These are phyloP conservation scores for Venturia oleaginea DNA, from an alignment of 2,329 filamentous ascomycete genomes.

Conservation along the genomic window DNA sequence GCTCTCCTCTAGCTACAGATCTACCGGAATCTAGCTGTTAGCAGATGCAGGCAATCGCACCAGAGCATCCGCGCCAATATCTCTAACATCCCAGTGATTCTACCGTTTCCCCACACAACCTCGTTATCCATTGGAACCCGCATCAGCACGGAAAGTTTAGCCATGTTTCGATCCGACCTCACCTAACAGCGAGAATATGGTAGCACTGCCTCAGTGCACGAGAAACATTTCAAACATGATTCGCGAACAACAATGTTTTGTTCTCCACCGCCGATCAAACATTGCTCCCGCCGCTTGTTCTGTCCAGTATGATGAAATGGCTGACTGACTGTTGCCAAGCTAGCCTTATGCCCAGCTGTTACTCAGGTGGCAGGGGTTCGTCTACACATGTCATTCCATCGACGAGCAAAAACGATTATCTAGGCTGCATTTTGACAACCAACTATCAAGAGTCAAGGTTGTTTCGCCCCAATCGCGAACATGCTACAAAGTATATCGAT, in stretches of 20 bases:
- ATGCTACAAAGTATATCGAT: not conserved
- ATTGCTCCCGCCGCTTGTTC: not conserved
- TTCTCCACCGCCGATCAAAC: not conserved
- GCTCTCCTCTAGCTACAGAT: not conserved
- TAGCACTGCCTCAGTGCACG: not conserved
- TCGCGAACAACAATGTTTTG: not conserved
- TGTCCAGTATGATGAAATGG: not conserved
- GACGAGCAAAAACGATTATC: not conserved
- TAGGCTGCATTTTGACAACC: not conserved
- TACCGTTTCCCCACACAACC: not conserved
- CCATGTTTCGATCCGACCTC: not conserved
- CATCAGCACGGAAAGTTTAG: not conserved
- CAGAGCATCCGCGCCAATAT: not conserved
- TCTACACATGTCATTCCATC: not conserved
- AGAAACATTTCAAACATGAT: not conserved
- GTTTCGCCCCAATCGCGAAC: not conserved
- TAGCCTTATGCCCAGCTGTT: not conserved
- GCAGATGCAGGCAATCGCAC: not conserved
- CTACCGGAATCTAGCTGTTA: not conserved
- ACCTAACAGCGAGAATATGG: not conserved
- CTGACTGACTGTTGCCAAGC: not conserved
- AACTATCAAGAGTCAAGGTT: not conserved
- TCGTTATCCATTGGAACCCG: not conserved
- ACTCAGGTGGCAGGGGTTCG: not conserved
- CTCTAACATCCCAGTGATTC: no score